These are phyloP conservation scores for Leishmania arabica DNA, from an alignment of 208 protist species.

Conservation along the genomic window DNA sequence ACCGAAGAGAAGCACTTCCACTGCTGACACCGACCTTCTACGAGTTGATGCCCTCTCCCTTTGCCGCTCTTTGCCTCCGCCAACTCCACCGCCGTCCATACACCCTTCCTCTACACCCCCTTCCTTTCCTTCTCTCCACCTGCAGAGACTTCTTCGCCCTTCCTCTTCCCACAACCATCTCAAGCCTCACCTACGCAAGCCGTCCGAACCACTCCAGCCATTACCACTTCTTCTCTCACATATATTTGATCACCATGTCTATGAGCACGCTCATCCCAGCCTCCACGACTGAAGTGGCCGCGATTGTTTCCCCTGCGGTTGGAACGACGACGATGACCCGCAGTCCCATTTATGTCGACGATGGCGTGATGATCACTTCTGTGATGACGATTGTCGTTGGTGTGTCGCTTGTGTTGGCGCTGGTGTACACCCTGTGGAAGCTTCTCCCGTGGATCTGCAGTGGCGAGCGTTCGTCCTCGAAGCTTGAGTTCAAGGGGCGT, in stretches of 20 bases:
- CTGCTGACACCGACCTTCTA: not conserved
- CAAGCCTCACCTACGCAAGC: not conserved
- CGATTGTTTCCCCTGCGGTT: not conserved
- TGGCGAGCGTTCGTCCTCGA: constrained; percentile 37
- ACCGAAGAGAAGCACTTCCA: not conserved
- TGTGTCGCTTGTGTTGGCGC: constrained; percentile 19
- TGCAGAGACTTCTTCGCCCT: not conserved
- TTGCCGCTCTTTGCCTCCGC: not conserved
- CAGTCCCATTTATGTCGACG: constrained; percentile 13
- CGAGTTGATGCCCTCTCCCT: not conserved
- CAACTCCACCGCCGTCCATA: not conserved
- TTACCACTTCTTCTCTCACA: not conserved
- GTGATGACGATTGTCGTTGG: constrained; percentile 36
- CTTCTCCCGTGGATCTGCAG: constrained; percentile 36
- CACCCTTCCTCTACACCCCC: not conserved
- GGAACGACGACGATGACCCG: constrained; percentile 14
- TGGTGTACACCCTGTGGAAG: constrained; percentile 25
- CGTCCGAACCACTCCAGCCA: not conserved
- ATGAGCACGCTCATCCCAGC: constrained; percentile 9
- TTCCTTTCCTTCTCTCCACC: not conserved
- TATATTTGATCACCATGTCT: constrained; percentile 1
- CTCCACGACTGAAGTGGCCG: not conserved
- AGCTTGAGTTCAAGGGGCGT: constrained; percentile 42
- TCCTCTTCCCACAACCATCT: not conserved
- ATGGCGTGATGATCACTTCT: constrained; percentile 31